Evolutionary conservation across 78 protist genomes (phyloP).

Genomic region (Monosiga brevicollis): DNA sequence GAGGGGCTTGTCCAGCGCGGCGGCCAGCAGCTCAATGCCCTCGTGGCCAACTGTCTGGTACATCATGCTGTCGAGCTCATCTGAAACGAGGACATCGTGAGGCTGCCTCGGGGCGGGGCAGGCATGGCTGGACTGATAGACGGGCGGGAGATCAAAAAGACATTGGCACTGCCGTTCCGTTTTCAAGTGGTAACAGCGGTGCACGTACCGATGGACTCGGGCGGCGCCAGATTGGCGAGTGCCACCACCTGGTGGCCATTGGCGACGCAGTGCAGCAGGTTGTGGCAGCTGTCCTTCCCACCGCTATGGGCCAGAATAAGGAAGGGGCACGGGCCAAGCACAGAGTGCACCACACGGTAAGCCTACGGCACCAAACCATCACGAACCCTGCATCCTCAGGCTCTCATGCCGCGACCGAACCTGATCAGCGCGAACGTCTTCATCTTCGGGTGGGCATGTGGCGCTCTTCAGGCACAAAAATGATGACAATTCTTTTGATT

Average conservation of each 20-base stretch:
- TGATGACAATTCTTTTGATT: too few species aligned
- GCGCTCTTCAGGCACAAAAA: too few species aligned
- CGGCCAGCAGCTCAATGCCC: slow-evolving; percentile 40
- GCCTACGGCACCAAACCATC: too few species aligned
- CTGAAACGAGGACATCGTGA: not conserved
- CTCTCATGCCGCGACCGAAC: too few species aligned
- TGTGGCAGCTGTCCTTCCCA: slow-evolving; percentile 85
- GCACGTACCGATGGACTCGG: not conserved
- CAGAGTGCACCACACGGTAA: too few species aligned
- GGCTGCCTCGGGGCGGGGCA: too few species aligned
- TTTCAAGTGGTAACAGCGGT: not conserved
- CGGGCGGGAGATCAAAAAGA: not conserved
- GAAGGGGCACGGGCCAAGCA: too few species aligned
- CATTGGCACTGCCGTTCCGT: too few species aligned
- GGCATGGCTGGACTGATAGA: not conserved
- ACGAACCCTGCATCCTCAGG: too few species aligned
- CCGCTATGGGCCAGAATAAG: too few species aligned
- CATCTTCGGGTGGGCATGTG: too few species aligned
- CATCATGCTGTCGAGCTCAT: slow-evolving; percentile 87
- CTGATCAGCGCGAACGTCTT: too few species aligned
- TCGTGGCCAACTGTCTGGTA: slow-evolving; percentile 88
- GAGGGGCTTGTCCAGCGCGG: slow-evolving; percentile 59
- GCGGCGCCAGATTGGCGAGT: slow-evolving; percentile 77
- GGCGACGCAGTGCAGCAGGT: slow-evolving; percentile 57
- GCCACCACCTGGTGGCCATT: slow-evolving; percentile 81